Evolutionary conservation across 139 green algal species (phyloP).

Genomic region (Asterochloris sp.): DNA sequence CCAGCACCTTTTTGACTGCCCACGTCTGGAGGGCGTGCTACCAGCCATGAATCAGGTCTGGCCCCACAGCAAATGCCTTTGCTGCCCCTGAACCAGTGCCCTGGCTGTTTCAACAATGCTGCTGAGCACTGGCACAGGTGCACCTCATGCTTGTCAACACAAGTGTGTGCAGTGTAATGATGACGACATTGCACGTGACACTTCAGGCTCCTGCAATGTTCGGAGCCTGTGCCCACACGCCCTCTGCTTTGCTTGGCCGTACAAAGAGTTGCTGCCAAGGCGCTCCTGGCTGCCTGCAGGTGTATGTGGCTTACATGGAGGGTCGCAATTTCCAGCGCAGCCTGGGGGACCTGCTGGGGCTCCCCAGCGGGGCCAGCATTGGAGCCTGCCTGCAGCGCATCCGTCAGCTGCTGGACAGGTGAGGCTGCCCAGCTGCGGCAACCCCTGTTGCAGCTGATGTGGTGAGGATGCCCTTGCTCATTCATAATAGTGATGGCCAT

Average conservation of each 20-base stretch:
- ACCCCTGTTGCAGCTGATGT: too few relatives aligned
- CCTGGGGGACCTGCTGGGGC: conserved; percentile 37
- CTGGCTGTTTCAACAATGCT: too few relatives aligned
- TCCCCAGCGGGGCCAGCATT: conserved; percentile 17
- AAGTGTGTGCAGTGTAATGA: too few relatives aligned
- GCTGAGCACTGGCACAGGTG: too few relatives aligned
- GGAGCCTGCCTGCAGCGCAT: conserved; percentile 17
- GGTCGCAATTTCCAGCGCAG: conserved; percentile 39
- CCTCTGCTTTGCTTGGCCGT: neutral
- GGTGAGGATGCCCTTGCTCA: too few relatives aligned
- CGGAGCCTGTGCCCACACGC: neutral
- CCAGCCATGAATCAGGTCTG: conserved; percentile 50
- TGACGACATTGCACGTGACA: neutral
- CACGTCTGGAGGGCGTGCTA: conserved; percentile 41
- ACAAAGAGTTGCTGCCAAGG: neutral
- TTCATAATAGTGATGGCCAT: too few relatives aligned
- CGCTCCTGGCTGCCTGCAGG: neutral
- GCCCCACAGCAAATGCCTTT: too few relatives aligned
- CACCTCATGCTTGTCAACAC: too few relatives aligned
- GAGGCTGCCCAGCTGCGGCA: neutral
- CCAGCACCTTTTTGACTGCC: conserved; percentile 49
- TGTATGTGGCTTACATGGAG: conserved; percentile 34
- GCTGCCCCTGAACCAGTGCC: too few relatives aligned
- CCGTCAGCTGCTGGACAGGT: conserved; percentile 11
- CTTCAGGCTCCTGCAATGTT: neutral